Evolutionary conservation across 345 rosid species (phyloP).

Genomic region (Murraya paniculata): DNA sequence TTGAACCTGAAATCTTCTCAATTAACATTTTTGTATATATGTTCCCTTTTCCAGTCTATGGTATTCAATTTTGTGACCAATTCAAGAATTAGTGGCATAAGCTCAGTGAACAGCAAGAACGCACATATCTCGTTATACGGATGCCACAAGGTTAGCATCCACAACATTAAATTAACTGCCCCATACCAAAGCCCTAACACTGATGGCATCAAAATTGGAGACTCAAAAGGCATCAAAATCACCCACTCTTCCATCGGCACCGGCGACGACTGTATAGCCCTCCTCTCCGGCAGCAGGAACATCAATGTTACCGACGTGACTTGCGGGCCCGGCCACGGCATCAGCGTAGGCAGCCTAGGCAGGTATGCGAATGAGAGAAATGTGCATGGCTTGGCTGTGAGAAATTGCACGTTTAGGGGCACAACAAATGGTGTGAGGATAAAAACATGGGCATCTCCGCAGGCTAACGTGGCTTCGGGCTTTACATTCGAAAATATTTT

Average conservation of each 20-base stretch:
- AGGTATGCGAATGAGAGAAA: slow-evolving; percentile 26
- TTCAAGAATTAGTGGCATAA: slow-evolving; percentile 8
- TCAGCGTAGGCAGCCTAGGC: slow-evolving; percentile 51
- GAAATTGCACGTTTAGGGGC: slow-evolving; percentile 6
- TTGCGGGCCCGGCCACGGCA: slow-evolving; percentile 55
- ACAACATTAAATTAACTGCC: slow-evolving; percentile 21
- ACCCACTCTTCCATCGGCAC: neutral
- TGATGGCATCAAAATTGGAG: slow-evolving; percentile 44
- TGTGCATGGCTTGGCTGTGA: slow-evolving; percentile 19
- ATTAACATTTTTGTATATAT: neutral
- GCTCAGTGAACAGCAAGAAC: slow-evolving; percentile 25
- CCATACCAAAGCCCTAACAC: slow-evolving; percentile 44
- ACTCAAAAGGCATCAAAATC: slow-evolving; percentile 20
- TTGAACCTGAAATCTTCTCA: too few species aligned
- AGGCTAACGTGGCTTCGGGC: slow-evolving; percentile 16
- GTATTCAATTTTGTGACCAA: slow-evolving; percentile 21
- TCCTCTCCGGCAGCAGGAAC: slow-evolving; percentile 36
- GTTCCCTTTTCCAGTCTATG: neutral
- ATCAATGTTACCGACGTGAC: slow-evolving; percentile 27
- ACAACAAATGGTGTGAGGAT: slow-evolving; percentile 39
- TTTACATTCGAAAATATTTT: slow-evolving; percentile 32
- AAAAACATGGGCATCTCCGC: slow-evolving; percentile 40
- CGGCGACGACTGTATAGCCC: slow-evolving; percentile 48
- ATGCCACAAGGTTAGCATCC: slow-evolving; percentile 14
- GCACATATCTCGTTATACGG: slow-evolving; percentile 18